A percentile compares a stretch with the other conserved stretches of the same genome.
These are phyloP conservation scores for Backusella circina DNA, from an alignment of 192 early-diverging fungal species.

Conservation along the genomic window DNA sequence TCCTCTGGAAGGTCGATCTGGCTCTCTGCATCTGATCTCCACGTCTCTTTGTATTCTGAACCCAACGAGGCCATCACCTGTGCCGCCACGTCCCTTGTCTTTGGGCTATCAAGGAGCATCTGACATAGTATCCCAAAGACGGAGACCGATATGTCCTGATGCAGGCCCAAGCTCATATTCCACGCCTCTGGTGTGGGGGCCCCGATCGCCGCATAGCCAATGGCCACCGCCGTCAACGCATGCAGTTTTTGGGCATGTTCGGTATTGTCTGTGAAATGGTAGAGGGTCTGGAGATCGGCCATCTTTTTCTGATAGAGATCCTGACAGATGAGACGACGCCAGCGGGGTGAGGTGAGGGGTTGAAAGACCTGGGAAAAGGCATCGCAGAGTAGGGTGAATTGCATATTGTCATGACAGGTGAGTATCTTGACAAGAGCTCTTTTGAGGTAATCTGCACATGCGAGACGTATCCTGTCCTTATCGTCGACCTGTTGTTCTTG, in stretches of 20 bases:
- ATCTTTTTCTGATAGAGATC: background rate
- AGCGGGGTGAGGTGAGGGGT: background rate
- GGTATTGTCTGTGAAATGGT: background rate
- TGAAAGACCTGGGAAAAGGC: background rate
- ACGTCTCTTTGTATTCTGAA: background rate
- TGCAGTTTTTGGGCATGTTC: conserved; percentile 7
- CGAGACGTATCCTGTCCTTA: background rate
- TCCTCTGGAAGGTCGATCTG: too few relatives aligned
- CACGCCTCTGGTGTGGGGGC: background rate
- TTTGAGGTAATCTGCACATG: background rate
- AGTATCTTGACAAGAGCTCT: background rate
- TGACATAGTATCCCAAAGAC: conserved; percentile 10
- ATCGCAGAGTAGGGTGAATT: background rate
- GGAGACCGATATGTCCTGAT: background rate
- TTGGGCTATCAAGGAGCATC: background rate
- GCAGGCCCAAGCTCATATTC: background rate
- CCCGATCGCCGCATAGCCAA: background rate
- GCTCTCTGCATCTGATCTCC: background rate
- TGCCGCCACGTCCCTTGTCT: background rate
- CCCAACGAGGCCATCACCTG: conserved; percentile 12
- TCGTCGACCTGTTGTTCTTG: too few relatives aligned
- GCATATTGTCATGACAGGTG: background rate
- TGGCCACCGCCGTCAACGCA: conserved; percentile 2
- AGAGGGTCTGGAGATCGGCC: background rate
- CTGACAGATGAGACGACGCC: background rate